Evolutionary conservation across 176 grass and related monocot species (phyloP), one percentile per base, ranked within the genome.

Genomic region (Oryza meyeriana): DNA sequence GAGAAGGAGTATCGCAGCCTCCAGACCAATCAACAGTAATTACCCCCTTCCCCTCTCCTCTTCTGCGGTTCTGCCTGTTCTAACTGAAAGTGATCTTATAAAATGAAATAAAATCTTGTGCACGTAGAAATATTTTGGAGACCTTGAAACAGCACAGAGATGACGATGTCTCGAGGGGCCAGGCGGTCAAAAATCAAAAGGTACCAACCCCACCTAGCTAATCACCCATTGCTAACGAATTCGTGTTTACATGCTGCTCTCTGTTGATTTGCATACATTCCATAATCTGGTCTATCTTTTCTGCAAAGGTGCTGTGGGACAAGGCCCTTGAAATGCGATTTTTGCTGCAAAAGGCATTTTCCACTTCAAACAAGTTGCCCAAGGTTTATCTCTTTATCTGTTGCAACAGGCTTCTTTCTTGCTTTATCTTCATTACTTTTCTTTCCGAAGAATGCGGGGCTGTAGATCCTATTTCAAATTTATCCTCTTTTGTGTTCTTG

Each of bases 331-430:
- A 98, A 81, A 74, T 93, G 84, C 82, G 92, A 55, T 98, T 98
- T 82, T 86, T 93, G 74, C 88, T 95, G 57, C 92, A 95, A 72
- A 98, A 95, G 59, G 38, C 81, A 32, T 98, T 98, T 82, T 93
- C 95, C 74, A 84, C 69, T 86, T 91, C 95, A 52, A 98, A 98
- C 72, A 98, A 88, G 86, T 78, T 98, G 35, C 95, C 95, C 69
- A 88, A 90, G 95, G 92, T 98, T 13, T 72, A 48, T 33, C 38
- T 32, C 69, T 69, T 68, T 2, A 58, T 40, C 55, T 63, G 42
- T 62, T 52, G 20, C 8, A 79, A 63, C 45, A 65, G 29, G 14
- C 36, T 79, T 72, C 26, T 48, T 65, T 17, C 57, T 66, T 32
- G 31, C 8, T 66, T 67, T 10, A 1, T 16, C 18, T 5, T 65